Base-by-base conservation (phyloP, 805 yeast species). In the Saccharomycopsis babjevae region DNA sequence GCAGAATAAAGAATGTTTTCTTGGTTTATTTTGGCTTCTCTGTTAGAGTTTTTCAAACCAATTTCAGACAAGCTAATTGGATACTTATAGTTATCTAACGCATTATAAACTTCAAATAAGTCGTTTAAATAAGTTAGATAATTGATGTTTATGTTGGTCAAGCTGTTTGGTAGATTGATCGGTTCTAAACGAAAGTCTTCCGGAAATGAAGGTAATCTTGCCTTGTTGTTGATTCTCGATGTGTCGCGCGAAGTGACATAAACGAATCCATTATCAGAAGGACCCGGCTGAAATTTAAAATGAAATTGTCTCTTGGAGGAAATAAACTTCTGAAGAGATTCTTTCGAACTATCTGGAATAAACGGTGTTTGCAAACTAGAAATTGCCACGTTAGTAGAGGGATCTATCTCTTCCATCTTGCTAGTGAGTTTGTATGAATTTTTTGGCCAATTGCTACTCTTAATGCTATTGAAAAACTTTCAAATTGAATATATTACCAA, bases 331-430 rank as follows among this genome's bases (percentile, higher is more conserved):
- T 46, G 20, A n/a, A 56, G 46, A n/a, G 57, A 32, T 15, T 52
- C 60, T 30, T 57, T 55, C 5, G 57, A 52, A 15, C 22, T 54
- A 22, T 46, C 52, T 15, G 57, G 56, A 32, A 60, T 40, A 13
- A 60, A 42, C 25, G 59, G 62, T 18, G 20, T 40, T 67, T 65
- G 73, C 13, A 54, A 46, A 28, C 61, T 52, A 30, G 58, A 54
- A 22, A 59, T 32, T 25, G 46, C 46, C 13, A 59, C 58, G 32
- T 59, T 54, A 13, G 61, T 22, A 22, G 30, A 16, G 10, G 58
- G 61, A 42, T 59, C 61, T 25, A 55, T 54, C 15, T 57, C 57
- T 42, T 30, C 40, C 60, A 58, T 58, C 22, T 43, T 46, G 16
- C 1, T 18, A 3, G 38, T 13, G 15, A 34, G 38, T 34, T 8